phyloP scores from a whole-genome alignment of 2,329 filamentous ascomycete species.

The Blastomyces parvus region DNA sequence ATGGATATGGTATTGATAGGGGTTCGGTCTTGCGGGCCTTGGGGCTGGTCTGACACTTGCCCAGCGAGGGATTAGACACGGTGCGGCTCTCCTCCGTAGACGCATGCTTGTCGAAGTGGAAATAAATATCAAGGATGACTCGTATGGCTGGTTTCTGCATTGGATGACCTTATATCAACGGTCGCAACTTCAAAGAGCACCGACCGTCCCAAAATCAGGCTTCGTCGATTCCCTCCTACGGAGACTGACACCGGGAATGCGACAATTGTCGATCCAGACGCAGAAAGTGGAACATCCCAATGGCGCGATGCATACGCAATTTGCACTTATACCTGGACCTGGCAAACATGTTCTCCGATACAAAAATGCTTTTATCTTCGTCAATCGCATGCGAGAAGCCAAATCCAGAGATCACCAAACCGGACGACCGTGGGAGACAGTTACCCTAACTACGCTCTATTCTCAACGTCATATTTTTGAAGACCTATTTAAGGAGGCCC shows the following conservation, averaged over 20 bases:
- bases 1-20: conserved; percentile 34
- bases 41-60: conserved; percentile 73
- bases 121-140: conserved; percentile 86
- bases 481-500: conserved; percentile 78
- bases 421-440: conserved; percentile 86
- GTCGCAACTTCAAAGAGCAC: conserved; percentile 41
- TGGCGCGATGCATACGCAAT: conserved; percentile 65
- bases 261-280: conserved; percentile 57
- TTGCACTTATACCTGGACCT: conserved; percentile 82
- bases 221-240: conserved; percentile 47
- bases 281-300: conserved; percentile 53
- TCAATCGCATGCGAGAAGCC: conserved; percentile 75
- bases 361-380: conserved; percentile 74
- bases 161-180: conserved; percentile 84
- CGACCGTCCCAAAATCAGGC: conserved; percentile 40
- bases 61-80: conserved; percentile 64
- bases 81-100: conserved; percentile 64
- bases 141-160: conserved; percentile 86
- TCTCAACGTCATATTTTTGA: conserved; percentile 82
- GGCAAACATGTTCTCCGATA: conserved; percentile 83
- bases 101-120: conserved; percentile 91
- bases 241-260: conserved; percentile 50
- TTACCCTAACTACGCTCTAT: conserved; percentile 87
- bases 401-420: conserved; percentile 69
- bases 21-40: conserved; percentile 82